Conservation (phyloP, 345 rosid genomes). For the Syzygium jambos region DNA sequence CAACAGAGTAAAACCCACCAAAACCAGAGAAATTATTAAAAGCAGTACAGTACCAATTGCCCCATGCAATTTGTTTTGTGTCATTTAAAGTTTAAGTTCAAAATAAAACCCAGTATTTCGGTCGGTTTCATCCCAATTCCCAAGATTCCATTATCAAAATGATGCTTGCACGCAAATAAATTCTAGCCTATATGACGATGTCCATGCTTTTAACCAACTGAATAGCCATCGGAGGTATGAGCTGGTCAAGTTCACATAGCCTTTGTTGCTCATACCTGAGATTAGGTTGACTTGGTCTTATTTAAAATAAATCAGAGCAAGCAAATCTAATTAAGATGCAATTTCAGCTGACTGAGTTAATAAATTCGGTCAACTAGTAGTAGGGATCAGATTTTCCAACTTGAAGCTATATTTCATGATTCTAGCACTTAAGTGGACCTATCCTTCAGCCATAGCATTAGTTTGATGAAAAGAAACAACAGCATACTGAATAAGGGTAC, state of each 20-base stretch:
- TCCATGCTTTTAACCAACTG: background rate
- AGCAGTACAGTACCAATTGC: background rate
- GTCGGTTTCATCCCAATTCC: background rate
- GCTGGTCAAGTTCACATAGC: background rate
- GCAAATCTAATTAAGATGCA: background rate
- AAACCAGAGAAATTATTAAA: background rate
- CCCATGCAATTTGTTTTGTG: background rate
- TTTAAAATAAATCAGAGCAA: background rate
- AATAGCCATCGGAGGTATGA: background rate
- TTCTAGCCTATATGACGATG: background rate
- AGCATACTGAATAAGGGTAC: background rate
- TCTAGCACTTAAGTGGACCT: background rate
- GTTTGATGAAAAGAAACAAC: background rate
- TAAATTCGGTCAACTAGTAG: background rate
- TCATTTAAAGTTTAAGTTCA: rapidly evolving
- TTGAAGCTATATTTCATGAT: background rate
- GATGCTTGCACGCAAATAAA: background rate
- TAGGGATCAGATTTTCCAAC: background rate
- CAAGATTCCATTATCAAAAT: background rate
- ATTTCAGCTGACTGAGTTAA: background rate
- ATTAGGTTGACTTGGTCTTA: background rate
- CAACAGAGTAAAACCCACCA: constrained; percentile 3
- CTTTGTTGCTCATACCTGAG: background rate
- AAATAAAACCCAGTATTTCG: background rate
- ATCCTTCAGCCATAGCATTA: background rate